These are phyloP conservation scores for Sporothrix brasiliensis DNA, from an alignment of 2,329 filamentous ascomycete species.

Conservation along the genomic window DNA sequence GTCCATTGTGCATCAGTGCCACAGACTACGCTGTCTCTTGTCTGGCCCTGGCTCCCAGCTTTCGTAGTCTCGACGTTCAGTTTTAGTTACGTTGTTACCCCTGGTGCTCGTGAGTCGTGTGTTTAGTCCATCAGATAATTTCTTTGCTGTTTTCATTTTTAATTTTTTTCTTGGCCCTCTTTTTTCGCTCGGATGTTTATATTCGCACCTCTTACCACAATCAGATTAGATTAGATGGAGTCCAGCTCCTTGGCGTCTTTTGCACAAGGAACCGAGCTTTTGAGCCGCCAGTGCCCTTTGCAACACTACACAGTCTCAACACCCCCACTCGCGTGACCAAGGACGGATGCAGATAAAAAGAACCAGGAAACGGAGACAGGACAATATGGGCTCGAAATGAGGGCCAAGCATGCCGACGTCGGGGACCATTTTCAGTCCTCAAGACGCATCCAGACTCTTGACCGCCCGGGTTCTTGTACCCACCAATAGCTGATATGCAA, in stretches of 20 bases:
- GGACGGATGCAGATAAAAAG: not conserved
- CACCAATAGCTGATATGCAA: too few relatives aligned
- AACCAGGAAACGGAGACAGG: not conserved
- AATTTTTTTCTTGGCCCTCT: not conserved
- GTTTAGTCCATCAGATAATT: constrained; percentile 5
- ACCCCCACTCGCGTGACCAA: not conserved
- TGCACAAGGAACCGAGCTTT: not conserved
- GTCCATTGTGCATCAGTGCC: too few relatives aligned
- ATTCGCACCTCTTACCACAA: constrained; percentile 21
- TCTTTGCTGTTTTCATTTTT: not conserved
- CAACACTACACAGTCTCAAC: too few relatives aligned
- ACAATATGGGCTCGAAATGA: not conserved
- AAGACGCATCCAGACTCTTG: not conserved
- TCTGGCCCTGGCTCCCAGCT: too few relatives aligned
- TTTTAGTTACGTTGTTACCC: too few relatives aligned
- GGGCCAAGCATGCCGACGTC: constrained; percentile 25
- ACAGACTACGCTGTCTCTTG: too few relatives aligned
- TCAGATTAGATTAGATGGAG: constrained; percentile 37
- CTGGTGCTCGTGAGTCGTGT: too few relatives aligned
- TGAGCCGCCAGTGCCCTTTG: not conserved
- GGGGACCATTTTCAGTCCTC: not conserved
- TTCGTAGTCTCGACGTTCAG: too few relatives aligned
- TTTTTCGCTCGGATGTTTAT: not conserved
- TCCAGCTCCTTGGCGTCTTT: not conserved
- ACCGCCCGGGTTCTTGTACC: too few relatives aligned